Evolutionary conservation across 179 eudicot species (phyloP).

Genomic region (Pouteria campechiana): DNA sequence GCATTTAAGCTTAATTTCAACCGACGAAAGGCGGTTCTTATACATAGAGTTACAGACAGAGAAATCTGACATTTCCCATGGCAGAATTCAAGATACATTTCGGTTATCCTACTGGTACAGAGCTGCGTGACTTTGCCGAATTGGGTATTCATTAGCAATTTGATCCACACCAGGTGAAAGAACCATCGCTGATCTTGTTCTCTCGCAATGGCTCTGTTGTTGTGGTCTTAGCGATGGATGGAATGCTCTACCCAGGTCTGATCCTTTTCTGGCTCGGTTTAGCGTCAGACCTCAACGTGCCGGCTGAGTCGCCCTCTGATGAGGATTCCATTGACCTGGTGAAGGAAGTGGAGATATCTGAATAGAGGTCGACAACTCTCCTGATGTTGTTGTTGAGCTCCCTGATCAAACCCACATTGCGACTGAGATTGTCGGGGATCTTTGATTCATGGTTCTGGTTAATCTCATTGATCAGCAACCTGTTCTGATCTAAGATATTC

Average conservation of each 20-base stretch:
- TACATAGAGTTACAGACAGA: not conserved
- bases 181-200: slow-evolving; percentile 1
- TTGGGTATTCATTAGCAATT: not conserved
- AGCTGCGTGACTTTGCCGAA: too few relatives aligned
- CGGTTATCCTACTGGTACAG: not conserved
- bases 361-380: slow-evolving; percentile 58
- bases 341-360: slow-evolving; percentile 32
- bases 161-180: not conserved
- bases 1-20: not conserved
- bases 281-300: slow-evolving; percentile 15
- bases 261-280: slow-evolving; percentile 21
- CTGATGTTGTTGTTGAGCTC: slow-evolving; percentile 69
- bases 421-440: slow-evolving; percentile 48
- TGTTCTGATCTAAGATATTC: slow-evolving; percentile 61
- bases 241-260: slow-evolving; percentile 17
- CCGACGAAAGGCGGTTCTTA: not conserved
- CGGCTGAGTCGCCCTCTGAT: slow-evolving; percentile 22
- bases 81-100: not conserved
- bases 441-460: slow-evolving; percentile 79
- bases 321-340: slow-evolving; percentile 21
- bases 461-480: slow-evolving; percentile 61
- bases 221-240: too few relatives aligned
- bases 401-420: slow-evolving; percentile 59
- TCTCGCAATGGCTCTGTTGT: too few relatives aligned
- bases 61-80: slow-evolving; percentile 1